These are phyloP conservation scores for Neostapfia colusana DNA, from an alignment of 176 grass and related monocot genomes.

Conservation along the genomic window DNA sequence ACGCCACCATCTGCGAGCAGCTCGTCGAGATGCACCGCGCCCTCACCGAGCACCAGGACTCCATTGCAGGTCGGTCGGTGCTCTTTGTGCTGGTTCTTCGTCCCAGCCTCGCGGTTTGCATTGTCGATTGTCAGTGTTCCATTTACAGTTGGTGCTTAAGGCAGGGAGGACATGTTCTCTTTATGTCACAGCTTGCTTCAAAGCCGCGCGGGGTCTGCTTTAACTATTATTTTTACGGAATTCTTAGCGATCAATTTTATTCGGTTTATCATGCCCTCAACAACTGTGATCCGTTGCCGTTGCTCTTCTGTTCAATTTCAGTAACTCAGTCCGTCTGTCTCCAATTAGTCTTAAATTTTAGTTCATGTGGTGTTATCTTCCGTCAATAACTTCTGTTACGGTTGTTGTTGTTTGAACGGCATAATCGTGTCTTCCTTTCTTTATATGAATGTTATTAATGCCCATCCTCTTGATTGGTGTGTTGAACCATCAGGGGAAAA, in stretches of 20 bases:
- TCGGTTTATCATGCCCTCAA: slow-evolving; percentile 3
- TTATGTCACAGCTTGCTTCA: neutral
- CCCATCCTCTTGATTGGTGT: slow-evolving; percentile 1
- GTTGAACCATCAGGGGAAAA: neutral
- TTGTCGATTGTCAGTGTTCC: neutral
- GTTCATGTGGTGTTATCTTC: neutral
- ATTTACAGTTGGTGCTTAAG: neutral
- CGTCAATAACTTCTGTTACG: neutral
- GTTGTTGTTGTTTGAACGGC: slow-evolving; percentile 17
- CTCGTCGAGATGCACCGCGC: slow-evolving; percentile 95
- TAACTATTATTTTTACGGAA: neutral
- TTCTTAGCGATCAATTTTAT: neutral
- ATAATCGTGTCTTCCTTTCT: slow-evolving; percentile 4
- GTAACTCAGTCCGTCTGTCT: neutral
- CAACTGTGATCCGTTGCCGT: neutral
- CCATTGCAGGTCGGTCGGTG: slow-evolving; percentile 57
- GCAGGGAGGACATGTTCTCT: neutral
- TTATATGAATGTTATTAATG: neutral
- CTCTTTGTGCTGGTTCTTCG: neutral
- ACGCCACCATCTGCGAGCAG: slow-evolving; percentile 94
- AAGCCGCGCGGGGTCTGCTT: neutral
- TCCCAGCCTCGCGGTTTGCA: slow-evolving; percentile 13
- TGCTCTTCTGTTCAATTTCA: slow-evolving; percentile 7
- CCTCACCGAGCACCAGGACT: slow-evolving; percentile 75
- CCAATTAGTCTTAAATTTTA: neutral